phyloP scores from a whole-genome alignment of 2,329 filamentous ascomycete species.

The Sphaerulina musiva region DNA sequence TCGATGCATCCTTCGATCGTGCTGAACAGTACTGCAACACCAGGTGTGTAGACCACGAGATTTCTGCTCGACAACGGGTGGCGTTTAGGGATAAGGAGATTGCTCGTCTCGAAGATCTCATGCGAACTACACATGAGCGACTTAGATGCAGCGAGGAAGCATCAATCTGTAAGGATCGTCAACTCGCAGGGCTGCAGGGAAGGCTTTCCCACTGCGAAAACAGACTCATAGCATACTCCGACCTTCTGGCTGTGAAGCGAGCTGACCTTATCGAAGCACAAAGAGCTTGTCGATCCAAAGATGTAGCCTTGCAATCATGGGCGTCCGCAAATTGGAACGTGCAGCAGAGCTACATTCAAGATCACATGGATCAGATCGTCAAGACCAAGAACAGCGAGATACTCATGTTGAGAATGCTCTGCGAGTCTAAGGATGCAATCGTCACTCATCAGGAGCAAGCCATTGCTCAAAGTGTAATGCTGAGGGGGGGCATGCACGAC shows the following conservation, averaged over 20 bases:
- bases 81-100: conserved; percentile 29
- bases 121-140: conserved; percentile 14
- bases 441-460: conserved; percentile 23
- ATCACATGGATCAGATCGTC: conserved; percentile 15
- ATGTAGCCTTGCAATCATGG: conserved; percentile 7
- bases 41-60: neutral
- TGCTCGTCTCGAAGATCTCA: conserved; percentile 19
- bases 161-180: conserved; percentile 8
- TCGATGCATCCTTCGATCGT: neutral
- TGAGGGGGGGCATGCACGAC: conserved; percentile 21
- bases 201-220: conserved; percentile 7
- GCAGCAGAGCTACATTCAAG: conserved; percentile 11
- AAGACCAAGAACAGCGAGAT: conserved; percentile 18
- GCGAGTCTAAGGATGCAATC: conserved; percentile 25
- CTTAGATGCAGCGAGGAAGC: conserved; percentile 15
- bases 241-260: conserved; percentile 8
- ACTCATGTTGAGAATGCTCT: conserved; percentile 19
- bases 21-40: neutral
- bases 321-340: conserved; percentile 8
- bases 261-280: conserved; percentile 6
- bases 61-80: conserved; percentile 12
- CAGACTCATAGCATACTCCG: conserved; percentile 5
- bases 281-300: conserved; percentile 9
- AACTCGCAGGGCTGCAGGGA: conserved; percentile 10
- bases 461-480: conserved; percentile 21